Base-by-base conservation (phyloP, 441 rosid species). In the Dalechampia spathulata region DNA sequence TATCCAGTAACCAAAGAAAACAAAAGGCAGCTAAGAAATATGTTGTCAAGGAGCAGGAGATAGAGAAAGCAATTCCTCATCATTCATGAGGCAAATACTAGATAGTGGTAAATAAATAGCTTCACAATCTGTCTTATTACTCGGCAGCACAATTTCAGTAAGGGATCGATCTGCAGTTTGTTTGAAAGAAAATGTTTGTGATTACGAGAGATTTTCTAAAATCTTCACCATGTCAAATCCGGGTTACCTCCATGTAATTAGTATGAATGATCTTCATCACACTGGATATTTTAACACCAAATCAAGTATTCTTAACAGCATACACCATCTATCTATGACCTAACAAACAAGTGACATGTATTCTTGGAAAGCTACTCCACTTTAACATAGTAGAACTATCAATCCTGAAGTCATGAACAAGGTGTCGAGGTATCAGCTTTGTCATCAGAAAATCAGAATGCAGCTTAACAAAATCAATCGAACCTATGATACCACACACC, bases 191-290 rank as follows among this genome's bases (percentile, higher is more conserved):
- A n/a, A 36, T 16, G 37, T 6, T 8, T 11, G 39, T 19, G 21
- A 12, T 49, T 25, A 17, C 19, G 38, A 21, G 27, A 39, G 25
- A 28, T 6, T 17, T 39, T 14, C 19, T 41, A 42, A 14, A 4
- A 26, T 7, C 34, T 19, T 13, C 45, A 37, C 11, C 19, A 46
- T n/a, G 42, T 44, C 26, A 27, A 19, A 37, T 44, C 12, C 22
- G 46, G 9, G 40, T 40, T 23, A 25, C 53, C 20, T 59, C 49
- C 63, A 15, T 47, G 41, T 48, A 49, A 22, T 60, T 32, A 32
- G 32, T 21, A 27, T 49, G 38, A 37, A 32, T 19, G 14, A 27
- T 27, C 58, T 42, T 15, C 45, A 37, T 22, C n/a, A 40, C 25
- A 16, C 49, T 15, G 25, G 20, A 42, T 38, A 9, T 12, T 32